Evolutionary conservation across 192 early-diverging fungal species (phyloP).

Genomic region (Geosiphon pyriformis): DNA sequence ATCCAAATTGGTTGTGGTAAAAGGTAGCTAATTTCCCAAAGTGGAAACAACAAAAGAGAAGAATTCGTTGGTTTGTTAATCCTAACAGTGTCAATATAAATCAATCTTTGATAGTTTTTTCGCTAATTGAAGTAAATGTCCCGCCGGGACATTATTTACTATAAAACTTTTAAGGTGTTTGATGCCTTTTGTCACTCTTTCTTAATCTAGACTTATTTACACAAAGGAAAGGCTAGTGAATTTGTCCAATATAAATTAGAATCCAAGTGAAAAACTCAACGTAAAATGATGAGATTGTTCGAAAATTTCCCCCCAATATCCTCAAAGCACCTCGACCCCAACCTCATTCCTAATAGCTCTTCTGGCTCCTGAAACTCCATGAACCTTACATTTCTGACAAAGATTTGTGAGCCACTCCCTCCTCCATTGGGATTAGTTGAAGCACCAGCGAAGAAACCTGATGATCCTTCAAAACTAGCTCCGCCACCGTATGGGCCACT

Average conservation of each 20-base stretch:
- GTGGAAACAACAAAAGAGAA: constrained; percentile 2
- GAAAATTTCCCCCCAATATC: background rate
- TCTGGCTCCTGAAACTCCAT: background rate
- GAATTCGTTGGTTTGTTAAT: background rate
- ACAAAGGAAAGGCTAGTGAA: too few relatives aligned
- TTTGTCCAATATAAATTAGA: too few relatives aligned
- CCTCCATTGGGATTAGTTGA: constrained; percentile 20
- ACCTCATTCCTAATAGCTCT: background rate
- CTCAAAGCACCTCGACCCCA: background rate
- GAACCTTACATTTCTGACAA: constrained; percentile 38
- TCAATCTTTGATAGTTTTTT: background rate
- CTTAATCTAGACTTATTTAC: too few relatives aligned
- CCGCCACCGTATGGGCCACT: constrained; percentile 3
- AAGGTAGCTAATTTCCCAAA: constrained; percentile 40
- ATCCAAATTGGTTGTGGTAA: constrained; percentile 53
- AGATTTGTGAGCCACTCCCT: constrained; percentile 33
- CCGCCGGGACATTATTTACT: too few relatives aligned
- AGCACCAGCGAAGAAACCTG: constrained; percentile 7
- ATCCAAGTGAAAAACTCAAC: too few relatives aligned
- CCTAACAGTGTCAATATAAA: background rate
- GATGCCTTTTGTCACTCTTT: too few relatives aligned
- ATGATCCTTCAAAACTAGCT: constrained; percentile 18
- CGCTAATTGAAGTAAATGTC: background rate
- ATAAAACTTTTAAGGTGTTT: too few relatives aligned
- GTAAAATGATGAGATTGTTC: background rate